Evolutionary conservation across 305 asterid genomes (phyloP).

Genomic region (Withania somnifera): DNA sequence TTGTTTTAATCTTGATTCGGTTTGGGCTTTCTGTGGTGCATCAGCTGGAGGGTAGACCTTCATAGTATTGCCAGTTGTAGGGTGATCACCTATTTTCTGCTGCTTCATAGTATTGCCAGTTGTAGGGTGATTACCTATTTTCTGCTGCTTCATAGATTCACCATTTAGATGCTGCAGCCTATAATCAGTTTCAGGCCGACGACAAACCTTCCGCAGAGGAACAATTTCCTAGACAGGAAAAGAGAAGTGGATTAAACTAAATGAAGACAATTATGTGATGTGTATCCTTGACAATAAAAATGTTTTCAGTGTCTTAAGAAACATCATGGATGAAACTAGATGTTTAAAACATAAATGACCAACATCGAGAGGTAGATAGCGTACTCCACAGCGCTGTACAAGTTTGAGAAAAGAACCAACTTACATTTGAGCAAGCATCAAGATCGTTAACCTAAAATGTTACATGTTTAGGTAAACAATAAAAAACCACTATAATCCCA

Average conservation of each 20-base stretch:
- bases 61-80: constrained; percentile 15
- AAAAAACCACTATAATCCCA: neutral
- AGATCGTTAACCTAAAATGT: neutral
- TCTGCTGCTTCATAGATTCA: constrained; percentile 30
- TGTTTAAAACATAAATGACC: neutral
- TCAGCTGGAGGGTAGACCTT: constrained; percentile 21
- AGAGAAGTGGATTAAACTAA: neutral
- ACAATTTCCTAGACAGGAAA: constrained; percentile 59
- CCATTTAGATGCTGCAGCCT: constrained; percentile 75
- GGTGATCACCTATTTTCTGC: constrained; percentile 26
- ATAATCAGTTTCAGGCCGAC: constrained; percentile 88
- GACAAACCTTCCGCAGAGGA: constrained; percentile 76
- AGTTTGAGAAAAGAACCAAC: neutral
- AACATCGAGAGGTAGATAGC: neutral
- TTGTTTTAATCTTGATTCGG: neutral
- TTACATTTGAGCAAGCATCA: neutral
- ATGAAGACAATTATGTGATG: neutral
- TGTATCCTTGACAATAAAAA: neutral
- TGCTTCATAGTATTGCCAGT: constrained; percentile 24
- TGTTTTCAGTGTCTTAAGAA: neutral
- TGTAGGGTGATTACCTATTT: constrained; percentile 20
- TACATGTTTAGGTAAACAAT: neutral
- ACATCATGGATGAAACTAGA: neutral
- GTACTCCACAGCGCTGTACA: neutral
- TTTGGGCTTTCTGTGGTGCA: constrained; percentile 19